These are phyloP conservation scores for Bipolaris zeicola DNA, from an alignment of 2,329 filamentous ascomycete species.

Conservation along the genomic window DNA sequence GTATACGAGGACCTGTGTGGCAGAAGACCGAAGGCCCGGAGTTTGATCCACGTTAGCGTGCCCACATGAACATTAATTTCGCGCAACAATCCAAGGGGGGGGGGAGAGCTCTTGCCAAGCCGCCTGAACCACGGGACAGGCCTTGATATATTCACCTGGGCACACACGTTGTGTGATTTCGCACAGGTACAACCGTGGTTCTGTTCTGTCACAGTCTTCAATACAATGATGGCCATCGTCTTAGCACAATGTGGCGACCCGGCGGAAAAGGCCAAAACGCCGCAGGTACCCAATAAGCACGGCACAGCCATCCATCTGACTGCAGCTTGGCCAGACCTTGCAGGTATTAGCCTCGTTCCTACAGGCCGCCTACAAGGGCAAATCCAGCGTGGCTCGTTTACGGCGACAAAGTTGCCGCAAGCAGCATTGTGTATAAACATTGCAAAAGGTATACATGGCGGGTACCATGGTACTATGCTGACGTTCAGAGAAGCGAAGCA, in stretches of 20 bases:
- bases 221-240: neutral
- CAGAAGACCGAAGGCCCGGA: slow-evolving; percentile 10
- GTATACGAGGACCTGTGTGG: slow-evolving; percentile 1
- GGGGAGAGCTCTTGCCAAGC: slow-evolving; percentile 7
- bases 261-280: neutral
- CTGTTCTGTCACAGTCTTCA: neutral
- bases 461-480: neutral
- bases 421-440: neutral
- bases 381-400: slow-evolving; percentile 5
- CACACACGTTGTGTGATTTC: neutral
- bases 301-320: neutral
- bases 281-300: neutral
- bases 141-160: neutral
- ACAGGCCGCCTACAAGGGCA: neutral
- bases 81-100: slow-evolving; percentile 11
- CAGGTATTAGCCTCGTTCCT: slow-evolving; percentile 2
- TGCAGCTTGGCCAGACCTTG: neutral
- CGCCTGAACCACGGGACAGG: slow-evolving; percentile 4
- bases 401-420: neutral
- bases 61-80: slow-evolving; percentile 12
- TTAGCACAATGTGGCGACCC: neutral
- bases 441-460: neutral
- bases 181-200: neutral
- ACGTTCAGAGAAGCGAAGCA: neutral
- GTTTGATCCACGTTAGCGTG: slow-evolving; percentile 10